These are phyloP conservation scores for Bacidia rubella DNA, from an alignment of 495 filamentous ascomycete genomes.

Conservation along the genomic window DNA sequence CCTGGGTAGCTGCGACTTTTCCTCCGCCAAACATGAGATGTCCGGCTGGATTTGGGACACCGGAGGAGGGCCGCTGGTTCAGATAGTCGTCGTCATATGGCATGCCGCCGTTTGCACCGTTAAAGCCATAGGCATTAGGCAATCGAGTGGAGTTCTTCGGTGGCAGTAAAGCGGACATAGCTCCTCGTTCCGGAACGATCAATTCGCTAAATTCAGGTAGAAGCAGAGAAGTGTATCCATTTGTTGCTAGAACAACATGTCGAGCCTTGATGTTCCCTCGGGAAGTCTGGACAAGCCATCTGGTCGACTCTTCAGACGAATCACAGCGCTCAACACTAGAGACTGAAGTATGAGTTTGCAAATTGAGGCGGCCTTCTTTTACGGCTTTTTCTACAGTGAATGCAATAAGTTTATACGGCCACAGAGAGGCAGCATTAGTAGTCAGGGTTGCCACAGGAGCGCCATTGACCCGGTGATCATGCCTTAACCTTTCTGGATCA, in stretches of 20 bases:
- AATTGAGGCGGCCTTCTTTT: conserved; percentile 36
- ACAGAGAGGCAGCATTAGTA: conserved; percentile 37
- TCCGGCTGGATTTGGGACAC: conserved; percentile 29
- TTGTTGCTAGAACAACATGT: conserved; percentile 62
- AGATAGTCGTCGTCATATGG: conserved; percentile 56
- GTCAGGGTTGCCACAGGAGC: conserved; percentile 32
- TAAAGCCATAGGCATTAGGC: conserved; percentile 48
- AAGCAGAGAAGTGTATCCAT: conserved; percentile 62
- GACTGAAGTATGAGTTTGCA: conserved; percentile 64
- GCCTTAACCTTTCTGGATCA: conserved; percentile 19
- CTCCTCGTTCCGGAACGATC: conserved; percentile 63
- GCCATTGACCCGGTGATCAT: conserved; percentile 26
- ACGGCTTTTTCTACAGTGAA: conserved; percentile 47
- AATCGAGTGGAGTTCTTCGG: conserved; percentile 27
- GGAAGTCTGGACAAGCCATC: conserved; percentile 38
- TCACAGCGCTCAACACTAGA: conserved; percentile 18
- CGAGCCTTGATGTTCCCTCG: conserved; percentile 45
- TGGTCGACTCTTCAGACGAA: conserved; percentile 19
- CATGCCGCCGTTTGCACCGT: conserved; percentile 29
- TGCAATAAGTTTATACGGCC: conserved; percentile 72
- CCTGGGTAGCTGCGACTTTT: conserved; percentile 30
- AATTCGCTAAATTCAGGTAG: conserved; percentile 54
- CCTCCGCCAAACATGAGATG: conserved; percentile 58
- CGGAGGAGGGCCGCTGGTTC: conserved; percentile 44
- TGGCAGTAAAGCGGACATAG: conserved; percentile 57